Base-by-base conservation (phyloP, 805 yeast genomes). In the Pichia cabralensis region DNA sequence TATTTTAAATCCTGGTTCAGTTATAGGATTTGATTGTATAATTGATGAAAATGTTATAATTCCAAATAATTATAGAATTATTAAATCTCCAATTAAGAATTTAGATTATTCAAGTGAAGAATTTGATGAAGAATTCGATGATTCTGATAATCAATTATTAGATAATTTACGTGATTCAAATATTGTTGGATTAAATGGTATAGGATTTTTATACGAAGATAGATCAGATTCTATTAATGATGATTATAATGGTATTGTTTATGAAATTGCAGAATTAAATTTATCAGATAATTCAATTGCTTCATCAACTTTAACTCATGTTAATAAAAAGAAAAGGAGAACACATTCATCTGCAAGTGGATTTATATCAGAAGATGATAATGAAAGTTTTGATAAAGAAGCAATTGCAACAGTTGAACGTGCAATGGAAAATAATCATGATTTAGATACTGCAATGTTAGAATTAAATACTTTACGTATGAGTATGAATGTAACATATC, bases 401-500 rank as follows among this genome's bases (percentile, higher is more conserved):
- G 98, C 96, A n/a, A 65, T 80, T 39, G 96, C 94, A 9, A 85
- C 96, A 0, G 82, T 92, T 22, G 84, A 79, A 47, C 71, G 98
- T 52, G 94, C 98, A 1, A 71, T 92, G 58, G 89, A 82, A 46
- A 80, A 88, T 50, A 82, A 85, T 55, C 98, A 92, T 58, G 94
- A 83, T 49, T 67, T 85, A 40, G 96, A 89, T 53, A 88, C 95
- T 11, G 96, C 98, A 0, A 61, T 85, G 43, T 63, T 92, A 40
- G 98, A 92, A 61, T 70, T 92, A 49, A 89, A 89, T 55, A 92
- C 98, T 0, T 67, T 92, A 51, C 72, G 97, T 61, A 89, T 92
- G 98, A 84, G 96, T 49, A 81, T 88, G 92, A 85, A 92, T 55
- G 98, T 86, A 13, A 72, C 92, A 0, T 89, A 92, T 57, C 94